Evolutionary conservation across 768 basidiomycete species (phyloP).

Genomic region (Lanmaoa pseudosensibilis): DNA sequence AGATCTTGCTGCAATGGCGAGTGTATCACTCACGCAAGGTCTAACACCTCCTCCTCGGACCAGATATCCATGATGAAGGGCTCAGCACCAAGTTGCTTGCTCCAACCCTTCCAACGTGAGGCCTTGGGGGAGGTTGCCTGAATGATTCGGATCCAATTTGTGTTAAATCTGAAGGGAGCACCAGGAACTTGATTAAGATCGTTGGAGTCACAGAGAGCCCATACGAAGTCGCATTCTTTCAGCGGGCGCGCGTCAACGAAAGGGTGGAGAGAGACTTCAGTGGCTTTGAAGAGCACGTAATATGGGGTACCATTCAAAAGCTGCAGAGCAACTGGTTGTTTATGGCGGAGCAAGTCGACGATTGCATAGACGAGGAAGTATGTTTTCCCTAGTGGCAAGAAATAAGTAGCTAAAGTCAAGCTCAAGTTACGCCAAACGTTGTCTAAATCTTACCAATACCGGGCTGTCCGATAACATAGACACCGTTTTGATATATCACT

Average conservation of each 20-base stretch:
- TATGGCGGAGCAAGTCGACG: not conserved
- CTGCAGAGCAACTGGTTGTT: not conserved
- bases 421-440: too few relatives aligned
- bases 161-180: not conserved
- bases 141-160: not conserved
- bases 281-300: not conserved
- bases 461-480: not conserved
- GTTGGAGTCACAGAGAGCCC: not conserved
- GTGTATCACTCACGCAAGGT: not conserved
- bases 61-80: not conserved
- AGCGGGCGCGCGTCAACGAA: accelerated
- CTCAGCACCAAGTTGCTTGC: not conserved
- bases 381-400: not conserved
- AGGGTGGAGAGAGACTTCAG: not conserved
- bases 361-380: not conserved
- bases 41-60: not conserved
- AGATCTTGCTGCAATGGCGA: not conserved
- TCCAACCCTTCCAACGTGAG: not conserved
- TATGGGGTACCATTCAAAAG: not conserved
- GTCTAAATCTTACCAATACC: too few relatives aligned
- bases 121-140: not conserved
- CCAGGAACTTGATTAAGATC: not conserved
- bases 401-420: too few relatives aligned
- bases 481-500: too few relatives aligned
- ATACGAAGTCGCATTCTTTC: not conserved